Conservation (phyloP, 139 green algal species). For the Chlamydomonas incerta region DNA sequence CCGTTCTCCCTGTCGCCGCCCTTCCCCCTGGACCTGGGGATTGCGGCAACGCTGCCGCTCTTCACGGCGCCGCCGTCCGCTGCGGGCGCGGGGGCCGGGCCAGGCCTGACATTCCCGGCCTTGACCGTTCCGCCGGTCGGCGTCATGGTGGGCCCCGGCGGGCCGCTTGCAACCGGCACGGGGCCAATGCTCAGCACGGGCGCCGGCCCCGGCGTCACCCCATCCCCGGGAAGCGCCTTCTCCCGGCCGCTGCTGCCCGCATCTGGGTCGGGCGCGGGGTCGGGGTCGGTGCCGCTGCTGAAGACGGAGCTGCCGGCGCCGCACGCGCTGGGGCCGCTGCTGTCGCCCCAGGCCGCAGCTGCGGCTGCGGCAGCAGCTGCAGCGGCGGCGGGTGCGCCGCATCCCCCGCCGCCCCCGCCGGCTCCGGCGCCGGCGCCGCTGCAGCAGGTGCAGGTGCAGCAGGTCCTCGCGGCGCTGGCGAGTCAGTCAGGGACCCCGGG, state of each 20-base stretch:
- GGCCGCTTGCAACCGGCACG: neutral
- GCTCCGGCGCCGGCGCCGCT: neutral
- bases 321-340: neutral
- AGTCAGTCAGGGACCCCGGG: neutral
- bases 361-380: too few species aligned
- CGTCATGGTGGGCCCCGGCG: neutral
- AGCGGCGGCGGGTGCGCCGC: too few species aligned
- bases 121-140: neutral
- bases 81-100: neutral
- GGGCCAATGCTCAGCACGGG: neutral
- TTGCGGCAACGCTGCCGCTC: slow-evolving; percentile 23
- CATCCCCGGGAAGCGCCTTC: slow-evolving; percentile 18
- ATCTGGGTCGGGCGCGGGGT: too few species aligned
- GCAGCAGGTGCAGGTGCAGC: slow-evolving; percentile 18
- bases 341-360: too few species aligned
- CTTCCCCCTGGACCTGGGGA: slow-evolving; percentile 37
- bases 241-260: neutral
- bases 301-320: slow-evolving; percentile 6
- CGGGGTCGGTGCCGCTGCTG: neutral
- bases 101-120: too few species aligned
- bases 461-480: slow-evolving; percentile 17
- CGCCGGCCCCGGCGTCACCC: neutral
- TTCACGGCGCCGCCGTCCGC: neutral
- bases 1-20: slow-evolving; percentile 17
- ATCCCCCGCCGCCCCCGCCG: neutral